Base-by-base conservation (phyloP, 2,329 filamentous ascomycete genomes). In the Raffaelea arxii region DNA sequence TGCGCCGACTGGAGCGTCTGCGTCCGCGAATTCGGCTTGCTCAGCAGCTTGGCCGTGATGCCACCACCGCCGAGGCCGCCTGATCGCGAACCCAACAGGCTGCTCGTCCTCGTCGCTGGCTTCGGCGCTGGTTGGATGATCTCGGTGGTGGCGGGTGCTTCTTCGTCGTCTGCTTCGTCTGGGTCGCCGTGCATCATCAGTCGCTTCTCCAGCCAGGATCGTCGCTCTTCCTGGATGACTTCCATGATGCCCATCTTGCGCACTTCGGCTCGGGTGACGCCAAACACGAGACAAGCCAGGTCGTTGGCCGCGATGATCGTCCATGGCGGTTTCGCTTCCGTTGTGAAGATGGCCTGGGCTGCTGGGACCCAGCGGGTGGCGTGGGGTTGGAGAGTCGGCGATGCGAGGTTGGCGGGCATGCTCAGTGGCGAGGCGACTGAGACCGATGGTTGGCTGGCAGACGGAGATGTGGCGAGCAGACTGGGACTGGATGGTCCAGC, bases 301-400 rank as follows among this genome's bases (percentile, higher is more conserved):
- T 98, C 92, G 60, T 98, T 98, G 43, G 92, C 92, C 3, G 92
- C 87, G 45, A 96, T 77, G 49, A 98, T 96, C 1, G 91, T 98
- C 86, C 89, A 98, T 3, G 91, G 92, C 9, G 87, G 78, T 53
- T 84, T 81, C 14, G 86, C 77, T 63, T 94, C 87, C n/a, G 92
- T 98, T 7, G 91, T 94, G 62, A 98, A 98, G 48, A 98, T 96
- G 45, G 92, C 92, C 63, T 98, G 92, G 5, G 91, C 86, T 37
- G 88, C 86, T 7, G 89, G 89, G 14, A 86, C 82, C 81, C 89
- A 95, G 62, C 92, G 80, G 57, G 86, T 92, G 48, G 87, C 85
- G 64, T 96, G 90, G 9, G 85, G 85, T 63, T 96, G 91, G n/a
- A 86, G 75, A 10, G 75, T 70, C 16, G 82, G 70, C 11, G 70